phyloP scores from a whole-genome alignment of 2,329 filamentous ascomycete genomes.

The Aschersonia sp. region DNA sequence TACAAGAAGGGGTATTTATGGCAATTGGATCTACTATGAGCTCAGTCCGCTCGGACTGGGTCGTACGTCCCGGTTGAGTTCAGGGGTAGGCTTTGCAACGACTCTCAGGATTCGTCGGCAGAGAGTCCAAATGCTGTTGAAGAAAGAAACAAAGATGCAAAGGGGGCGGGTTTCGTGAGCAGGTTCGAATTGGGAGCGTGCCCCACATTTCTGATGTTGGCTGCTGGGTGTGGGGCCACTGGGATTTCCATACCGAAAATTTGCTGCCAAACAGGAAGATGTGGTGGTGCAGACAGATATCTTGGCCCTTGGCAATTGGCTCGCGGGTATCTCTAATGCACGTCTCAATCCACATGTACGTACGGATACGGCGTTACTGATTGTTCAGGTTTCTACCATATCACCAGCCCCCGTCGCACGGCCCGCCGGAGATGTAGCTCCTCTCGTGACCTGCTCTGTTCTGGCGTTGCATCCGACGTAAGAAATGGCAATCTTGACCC shows the following conservation, averaged over 20 bases:
- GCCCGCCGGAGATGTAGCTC: not conserved
- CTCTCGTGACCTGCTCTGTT: not conserved
- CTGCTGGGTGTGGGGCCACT: not conserved
- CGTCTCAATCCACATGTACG: not conserved
- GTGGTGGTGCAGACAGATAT: not conserved
- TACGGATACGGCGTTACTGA: not conserved
- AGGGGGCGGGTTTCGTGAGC: not conserved
- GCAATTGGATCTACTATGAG: too few relatives aligned
- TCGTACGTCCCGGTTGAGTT: too few relatives aligned
- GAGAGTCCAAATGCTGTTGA: too few relatives aligned
- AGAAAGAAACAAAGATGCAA: not conserved
- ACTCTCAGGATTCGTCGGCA: too few relatives aligned
- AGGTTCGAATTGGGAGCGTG: not conserved
- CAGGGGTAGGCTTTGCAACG: too few relatives aligned
- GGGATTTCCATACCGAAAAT: not conserved
- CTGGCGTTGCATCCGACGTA: not conserved
- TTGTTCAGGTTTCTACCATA: not conserved
- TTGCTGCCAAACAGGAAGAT: not conserved
- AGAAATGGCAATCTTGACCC: not conserved
- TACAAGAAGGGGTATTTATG: too few relatives aligned
- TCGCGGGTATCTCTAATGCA: not conserved
- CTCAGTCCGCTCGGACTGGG: too few relatives aligned
- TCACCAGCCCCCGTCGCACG: not conserved
- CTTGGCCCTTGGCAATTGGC: not conserved
- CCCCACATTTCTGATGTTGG: not conserved